phyloP scores from a whole-genome alignment of 148 eudicot species.

The Pharnaceum exiguum region DNA sequence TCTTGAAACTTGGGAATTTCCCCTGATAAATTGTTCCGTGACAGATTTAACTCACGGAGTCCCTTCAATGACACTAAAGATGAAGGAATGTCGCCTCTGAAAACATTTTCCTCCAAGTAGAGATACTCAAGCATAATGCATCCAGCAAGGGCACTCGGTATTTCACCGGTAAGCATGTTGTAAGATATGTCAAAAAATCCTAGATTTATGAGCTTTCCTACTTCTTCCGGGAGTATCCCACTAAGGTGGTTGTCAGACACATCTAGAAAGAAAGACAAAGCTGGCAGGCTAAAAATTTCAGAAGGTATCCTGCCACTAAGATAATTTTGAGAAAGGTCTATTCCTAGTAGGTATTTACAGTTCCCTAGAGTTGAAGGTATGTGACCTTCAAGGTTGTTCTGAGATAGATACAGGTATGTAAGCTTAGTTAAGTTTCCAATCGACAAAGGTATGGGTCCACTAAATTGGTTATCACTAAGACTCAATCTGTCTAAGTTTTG shows the following conservation, averaged over 20 bases:
- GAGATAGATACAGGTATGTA: neutral
- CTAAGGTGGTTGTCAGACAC: slow-evolving; percentile 21
- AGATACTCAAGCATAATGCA: slow-evolving; percentile 16
- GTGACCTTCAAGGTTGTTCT: slow-evolving; percentile 19
- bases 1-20: slow-evolving; percentile 23
- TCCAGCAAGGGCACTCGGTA: slow-evolving; percentile 22
- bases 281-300: slow-evolving; percentile 13
- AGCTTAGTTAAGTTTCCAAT: slow-evolving; percentile 25
- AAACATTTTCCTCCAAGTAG: slow-evolving; percentile 18
- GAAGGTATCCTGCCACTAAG: slow-evolving; percentile 25
- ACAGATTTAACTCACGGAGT: slow-evolving; percentile 24
- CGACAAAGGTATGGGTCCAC: slow-evolving; percentile 25
- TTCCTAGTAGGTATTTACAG: slow-evolving; percentile 10
- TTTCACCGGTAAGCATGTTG: slow-evolving; percentile 28
- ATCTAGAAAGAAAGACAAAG: neutral
- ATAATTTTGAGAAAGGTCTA: slow-evolving; percentile 19
- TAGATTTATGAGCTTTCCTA: slow-evolving; percentile 25
- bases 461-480: slow-evolving; percentile 10
- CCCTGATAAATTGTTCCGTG: slow-evolving; percentile 34
- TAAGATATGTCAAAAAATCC: slow-evolving; percentile 12
- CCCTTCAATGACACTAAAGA: slow-evolving; percentile 6
- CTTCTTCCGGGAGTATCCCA: slow-evolving; percentile 25
- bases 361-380: slow-evolving; percentile 30
- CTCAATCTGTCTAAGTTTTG: neutral
- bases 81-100: slow-evolving; percentile 17